Evolutionary conservation across 192 early-diverging fungal species (phyloP).

Genomic region (Backusella macrospora): DNA sequence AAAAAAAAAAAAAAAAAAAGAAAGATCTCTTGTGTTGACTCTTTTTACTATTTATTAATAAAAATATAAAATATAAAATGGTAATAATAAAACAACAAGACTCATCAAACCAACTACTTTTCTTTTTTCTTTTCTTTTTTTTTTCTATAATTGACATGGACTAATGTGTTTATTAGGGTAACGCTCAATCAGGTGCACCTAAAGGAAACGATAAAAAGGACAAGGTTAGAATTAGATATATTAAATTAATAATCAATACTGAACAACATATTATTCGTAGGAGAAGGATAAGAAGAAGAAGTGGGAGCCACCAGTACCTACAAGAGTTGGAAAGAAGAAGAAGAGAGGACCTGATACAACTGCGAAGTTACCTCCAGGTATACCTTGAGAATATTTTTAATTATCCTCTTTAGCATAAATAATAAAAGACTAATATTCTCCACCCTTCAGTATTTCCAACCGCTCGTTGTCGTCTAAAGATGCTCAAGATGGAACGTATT

Average conservation of each 20-base stretch:
- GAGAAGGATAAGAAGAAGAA: constrained; percentile 84
- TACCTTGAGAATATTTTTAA: too few relatives aligned
- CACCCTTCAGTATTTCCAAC: constrained; percentile 85
- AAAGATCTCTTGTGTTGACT: background rate
- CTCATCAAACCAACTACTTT: too few relatives aligned
- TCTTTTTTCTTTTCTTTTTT: too few relatives aligned
- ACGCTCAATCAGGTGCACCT: constrained; percentile 80
- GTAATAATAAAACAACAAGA: too few relatives aligned
- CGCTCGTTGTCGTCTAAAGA: constrained; percentile 94
- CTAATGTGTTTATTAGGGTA: constrained; percentile 60
- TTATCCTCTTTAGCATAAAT: background rate
- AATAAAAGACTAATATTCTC: background rate
- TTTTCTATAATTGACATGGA: too few relatives aligned
- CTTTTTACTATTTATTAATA: background rate
- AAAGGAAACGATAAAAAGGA: constrained; percentile 67
- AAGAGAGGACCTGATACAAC: constrained; percentile 89
- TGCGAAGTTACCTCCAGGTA: constrained; percentile 90
- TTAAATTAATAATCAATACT: background rate
- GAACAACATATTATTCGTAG: constrained; percentile 26
- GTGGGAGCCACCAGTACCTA: constrained; percentile 98
- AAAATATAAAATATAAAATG: background rate
- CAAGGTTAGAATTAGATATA: constrained; percentile 37
- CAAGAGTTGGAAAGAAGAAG: constrained; percentile 99
- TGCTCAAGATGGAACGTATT: constrained; percentile 96
- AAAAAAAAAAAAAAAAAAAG: background rate